Conservation (phyloP, 257 asterid genomes). For the Forsythia viridissima region DNA sequence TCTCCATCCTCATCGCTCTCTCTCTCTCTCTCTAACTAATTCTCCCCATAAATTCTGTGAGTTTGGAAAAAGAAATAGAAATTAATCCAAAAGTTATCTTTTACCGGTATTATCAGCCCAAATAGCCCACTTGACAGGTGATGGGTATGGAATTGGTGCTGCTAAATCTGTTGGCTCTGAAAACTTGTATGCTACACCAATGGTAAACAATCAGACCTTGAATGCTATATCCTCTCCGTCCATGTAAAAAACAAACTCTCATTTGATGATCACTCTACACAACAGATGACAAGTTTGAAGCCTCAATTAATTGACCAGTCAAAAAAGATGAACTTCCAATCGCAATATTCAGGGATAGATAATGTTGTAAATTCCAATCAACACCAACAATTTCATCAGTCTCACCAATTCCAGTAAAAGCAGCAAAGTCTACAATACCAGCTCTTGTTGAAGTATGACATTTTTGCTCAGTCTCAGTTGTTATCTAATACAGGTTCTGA, state of each 20-base stretch:
- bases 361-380: constrained; percentile 54
- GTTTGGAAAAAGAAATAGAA: background rate
- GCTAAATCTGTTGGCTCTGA: constrained; percentile 77
- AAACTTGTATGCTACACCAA: constrained; percentile 54
- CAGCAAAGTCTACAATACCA: constrained; percentile 62
- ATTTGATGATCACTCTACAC: constrained; percentile 52
- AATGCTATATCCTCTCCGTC: constrained; percentile 54
- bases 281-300: constrained; percentile 48
- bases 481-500: constrained; percentile 52
- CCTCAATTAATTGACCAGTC: constrained; percentile 51
- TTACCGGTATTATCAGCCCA: constrained; percentile 22
- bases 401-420: constrained; percentile 57
- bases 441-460: constrained; percentile 49
- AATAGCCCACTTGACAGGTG: constrained; percentile 55
- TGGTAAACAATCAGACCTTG: constrained; percentile 49
- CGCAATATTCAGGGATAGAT: constrained; percentile 48
- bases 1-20: no score
- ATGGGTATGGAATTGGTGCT: constrained; percentile 61
- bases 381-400: constrained; percentile 50
- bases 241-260: constrained; percentile 48
- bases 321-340: constrained; percentile 56
- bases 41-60: no score
- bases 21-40: no score
- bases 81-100: background rate
- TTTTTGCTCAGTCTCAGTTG: constrained; percentile 55